phyloP scores from a whole-genome alignment of 352 stramenopile genomes.

The Aphanomyces euteiches region DNA sequence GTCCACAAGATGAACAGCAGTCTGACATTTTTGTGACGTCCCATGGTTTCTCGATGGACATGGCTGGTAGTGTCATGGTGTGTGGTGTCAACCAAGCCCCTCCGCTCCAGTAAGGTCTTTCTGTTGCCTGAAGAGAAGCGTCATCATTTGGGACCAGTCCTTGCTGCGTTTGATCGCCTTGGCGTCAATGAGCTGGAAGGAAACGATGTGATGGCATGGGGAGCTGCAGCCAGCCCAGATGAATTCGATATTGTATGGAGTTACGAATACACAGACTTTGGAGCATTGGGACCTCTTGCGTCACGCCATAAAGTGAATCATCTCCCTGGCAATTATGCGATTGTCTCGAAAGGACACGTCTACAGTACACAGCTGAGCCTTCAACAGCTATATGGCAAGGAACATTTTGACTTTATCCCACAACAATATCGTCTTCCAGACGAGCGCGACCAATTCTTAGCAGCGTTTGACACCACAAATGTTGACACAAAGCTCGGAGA shows the following conservation, averaged over 20 bases:
- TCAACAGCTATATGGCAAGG: conserved; percentile 45
- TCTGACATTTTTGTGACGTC: too few species aligned
- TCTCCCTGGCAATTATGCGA: conserved; percentile 47
- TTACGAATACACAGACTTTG: conserved; percentile 18
- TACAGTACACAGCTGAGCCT: conserved; percentile 36
- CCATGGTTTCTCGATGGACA: too few species aligned
- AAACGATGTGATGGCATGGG: background rate
- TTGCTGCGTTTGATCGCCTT: background rate
- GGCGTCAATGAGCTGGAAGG: conserved; percentile 2
- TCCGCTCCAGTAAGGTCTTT: conserved; percentile 3
- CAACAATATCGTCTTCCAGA: conserved; percentile 53
- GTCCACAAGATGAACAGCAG: too few species aligned
- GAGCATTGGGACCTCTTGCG: background rate
- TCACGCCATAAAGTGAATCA: conserved; percentile 55
- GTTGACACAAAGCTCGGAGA: conserved; percentile 40
- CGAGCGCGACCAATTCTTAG: conserved; percentile 44
- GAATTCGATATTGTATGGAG: conserved; percentile 75
- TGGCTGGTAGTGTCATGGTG: too few species aligned
- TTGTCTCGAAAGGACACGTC: conserved; percentile 53
- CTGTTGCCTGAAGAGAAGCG: conserved; percentile 8
- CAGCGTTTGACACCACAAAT: conserved; percentile 46
- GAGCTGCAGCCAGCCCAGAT: conserved; percentile 35
- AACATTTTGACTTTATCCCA: conserved; percentile 66
- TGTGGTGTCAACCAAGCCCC: too few species aligned
- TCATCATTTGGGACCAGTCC: conserved; percentile 5